phyloP scores from a whole-genome alignment of 129 eudicot species.

The Helianthus tuberosus region DNA sequence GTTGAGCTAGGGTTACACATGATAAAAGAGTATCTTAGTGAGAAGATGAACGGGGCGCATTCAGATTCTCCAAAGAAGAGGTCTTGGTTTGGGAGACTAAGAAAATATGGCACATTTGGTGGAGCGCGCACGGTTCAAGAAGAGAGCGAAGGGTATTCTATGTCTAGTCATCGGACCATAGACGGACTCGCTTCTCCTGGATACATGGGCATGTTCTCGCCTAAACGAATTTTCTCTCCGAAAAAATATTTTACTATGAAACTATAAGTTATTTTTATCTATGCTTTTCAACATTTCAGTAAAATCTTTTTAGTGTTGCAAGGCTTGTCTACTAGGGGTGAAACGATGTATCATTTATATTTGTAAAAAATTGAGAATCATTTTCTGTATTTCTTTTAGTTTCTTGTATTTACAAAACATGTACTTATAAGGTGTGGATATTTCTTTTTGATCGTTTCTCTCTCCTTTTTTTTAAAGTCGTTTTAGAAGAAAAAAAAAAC shows the following conservation, averaged over 20 bases:
- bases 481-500: background rate
- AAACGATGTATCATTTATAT: conserved; percentile 18
- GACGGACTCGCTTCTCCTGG: conserved; percentile 75
- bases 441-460: background rate
- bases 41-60: conserved; percentile 65
- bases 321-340: conserved; percentile 15
- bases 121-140: conserved; percentile 17
- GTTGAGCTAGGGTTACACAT: conserved; percentile 63
- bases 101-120: conserved; percentile 60
- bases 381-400: background rate
- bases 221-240: conserved; percentile 70
- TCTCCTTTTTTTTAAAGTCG: background rate
- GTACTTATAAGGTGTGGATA: background rate
- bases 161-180: conserved; percentile 36
- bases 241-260: conserved; percentile 52
- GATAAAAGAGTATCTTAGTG: conserved; percentile 67
- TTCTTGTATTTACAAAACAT: conserved; percentile 10
- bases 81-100: conserved; percentile 71
- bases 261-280: background rate
- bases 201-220: conserved; percentile 73
- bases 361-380: conserved; percentile 9
- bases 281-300: background rate
- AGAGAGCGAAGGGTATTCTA: conserved; percentile 44
- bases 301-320: background rate
- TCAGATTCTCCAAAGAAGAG: conserved; percentile 46